These are phyloP conservation scores for Halenospora varia DNA, from an alignment of 495 filamentous ascomycete species.

Conservation along the genomic window DNA sequence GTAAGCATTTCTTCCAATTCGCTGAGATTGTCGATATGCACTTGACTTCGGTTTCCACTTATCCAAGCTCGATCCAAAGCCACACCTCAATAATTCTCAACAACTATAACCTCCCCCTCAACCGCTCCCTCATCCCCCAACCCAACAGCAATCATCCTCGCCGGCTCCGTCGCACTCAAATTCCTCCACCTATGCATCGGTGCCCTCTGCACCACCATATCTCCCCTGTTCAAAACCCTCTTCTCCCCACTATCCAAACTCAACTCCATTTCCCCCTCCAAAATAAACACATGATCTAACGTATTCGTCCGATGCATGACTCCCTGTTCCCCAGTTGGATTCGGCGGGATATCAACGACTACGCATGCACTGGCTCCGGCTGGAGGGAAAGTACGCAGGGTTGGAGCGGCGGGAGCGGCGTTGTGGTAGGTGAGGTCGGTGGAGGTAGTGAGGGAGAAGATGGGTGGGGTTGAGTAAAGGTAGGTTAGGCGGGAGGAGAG, in stretches of 20 bases:
- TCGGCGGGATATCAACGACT: background rate
- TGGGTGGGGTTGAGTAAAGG: conserved; percentile 1
- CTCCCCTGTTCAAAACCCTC: background rate
- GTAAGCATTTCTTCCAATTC: no score
- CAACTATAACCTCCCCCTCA: no score
- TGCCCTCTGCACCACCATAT: conserved; percentile 5
- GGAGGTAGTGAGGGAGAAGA: background rate
- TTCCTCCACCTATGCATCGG: conserved; percentile 3
- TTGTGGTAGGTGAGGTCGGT: conserved; percentile 1
- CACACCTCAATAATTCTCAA: no score
- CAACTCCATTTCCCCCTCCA: conserved; percentile 7
- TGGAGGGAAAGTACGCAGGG: background rate
- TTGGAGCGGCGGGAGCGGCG: background rate
- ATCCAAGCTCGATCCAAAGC: no score
- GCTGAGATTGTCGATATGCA: no score
- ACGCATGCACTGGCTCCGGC: background rate
- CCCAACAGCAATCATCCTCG: background rate
- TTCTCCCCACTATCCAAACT: background rate
- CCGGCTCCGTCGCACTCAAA: background rate
- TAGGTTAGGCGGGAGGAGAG: background rate
- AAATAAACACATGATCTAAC: background rate
- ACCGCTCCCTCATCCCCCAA: conserved; percentile 1
- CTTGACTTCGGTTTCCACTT: no score
- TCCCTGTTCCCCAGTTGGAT: background rate
- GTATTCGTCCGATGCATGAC: conserved; percentile 1